These are phyloP conservation scores for Spergularia bocconei DNA, from an alignment of 148 eudicot species.

Conservation along the genomic window DNA sequence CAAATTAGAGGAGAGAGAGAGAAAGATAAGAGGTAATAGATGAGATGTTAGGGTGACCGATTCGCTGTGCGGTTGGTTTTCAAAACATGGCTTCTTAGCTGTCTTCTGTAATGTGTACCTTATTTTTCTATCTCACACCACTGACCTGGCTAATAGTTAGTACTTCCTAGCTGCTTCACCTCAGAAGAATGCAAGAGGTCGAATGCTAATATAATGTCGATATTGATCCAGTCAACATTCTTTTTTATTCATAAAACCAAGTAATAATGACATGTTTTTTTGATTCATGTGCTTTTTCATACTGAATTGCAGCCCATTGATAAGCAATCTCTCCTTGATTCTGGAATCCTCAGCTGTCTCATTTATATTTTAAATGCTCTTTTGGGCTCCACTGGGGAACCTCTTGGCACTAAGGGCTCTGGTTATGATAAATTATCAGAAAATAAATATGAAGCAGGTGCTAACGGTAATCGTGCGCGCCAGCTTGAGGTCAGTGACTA, in stretches of 20 bases:
- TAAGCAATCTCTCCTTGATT: constrained; percentile 96
- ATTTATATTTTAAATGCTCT: constrained; percentile 82
- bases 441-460: constrained; percentile 31
- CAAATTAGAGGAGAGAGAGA: too few species aligned
- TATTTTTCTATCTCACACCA: background rate
- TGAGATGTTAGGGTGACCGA: too few species aligned
- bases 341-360: constrained; percentile 95
- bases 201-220: background rate
- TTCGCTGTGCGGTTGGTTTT: too few species aligned
- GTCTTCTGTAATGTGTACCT: background rate
- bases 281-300: background rate
- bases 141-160: background rate
- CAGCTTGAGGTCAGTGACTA: constrained; percentile 69
- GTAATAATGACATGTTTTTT: background rate
- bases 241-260: background rate
- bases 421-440: constrained; percentile 25
- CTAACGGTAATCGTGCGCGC: constrained; percentile 37
- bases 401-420: constrained; percentile 32
- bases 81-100: background rate
- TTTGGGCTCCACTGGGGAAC: constrained; percentile 57
- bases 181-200: constrained; percentile 1
- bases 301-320: constrained; percentile 50
- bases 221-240: background rate
- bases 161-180: background rate
- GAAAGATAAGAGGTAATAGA: too few species aligned